phyloP scores from a whole-genome alignment of 148 eudicot genomes.

The Nyssa sinensis region DNA sequence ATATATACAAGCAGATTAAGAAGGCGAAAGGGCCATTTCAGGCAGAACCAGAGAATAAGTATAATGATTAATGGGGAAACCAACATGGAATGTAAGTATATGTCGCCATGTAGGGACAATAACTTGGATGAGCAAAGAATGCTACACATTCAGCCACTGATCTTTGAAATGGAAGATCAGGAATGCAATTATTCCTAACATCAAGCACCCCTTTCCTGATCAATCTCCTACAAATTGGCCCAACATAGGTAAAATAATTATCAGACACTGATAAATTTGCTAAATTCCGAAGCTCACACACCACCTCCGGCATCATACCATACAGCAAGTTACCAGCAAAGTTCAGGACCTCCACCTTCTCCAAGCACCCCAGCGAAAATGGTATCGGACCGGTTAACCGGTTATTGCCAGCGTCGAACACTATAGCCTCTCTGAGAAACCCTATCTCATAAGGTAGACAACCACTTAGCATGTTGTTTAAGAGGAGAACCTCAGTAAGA shows the following conservation, averaged over 20 bases:
- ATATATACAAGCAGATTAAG: background rate
- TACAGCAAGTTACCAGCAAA: slow-evolving; percentile 45
- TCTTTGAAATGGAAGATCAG: slow-evolving; percentile 45
- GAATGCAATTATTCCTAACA: slow-evolving; percentile 51
- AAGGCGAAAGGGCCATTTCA: slow-evolving; percentile 27
- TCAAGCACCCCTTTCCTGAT: slow-evolving; percentile 54
- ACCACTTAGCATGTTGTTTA: slow-evolving; percentile 52
- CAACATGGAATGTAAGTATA: slow-evolving; percentile 41
- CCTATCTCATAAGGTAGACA: slow-evolving; percentile 63
- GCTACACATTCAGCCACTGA: slow-evolving; percentile 30
- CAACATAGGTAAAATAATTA: slow-evolving; percentile 45
- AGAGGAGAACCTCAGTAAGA: slow-evolving; percentile 42
- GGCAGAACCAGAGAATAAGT: too few species aligned
- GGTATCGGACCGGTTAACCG: slow-evolving; percentile 54
- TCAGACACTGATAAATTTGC: slow-evolving; percentile 42
- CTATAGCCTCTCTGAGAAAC: slow-evolving; percentile 32
- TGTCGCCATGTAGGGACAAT: slow-evolving; percentile 31
- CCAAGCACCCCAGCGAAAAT: slow-evolving; percentile 45
- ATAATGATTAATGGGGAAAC: too few species aligned
- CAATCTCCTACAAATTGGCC: slow-evolving; percentile 51
- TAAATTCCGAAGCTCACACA: slow-evolving; percentile 43
- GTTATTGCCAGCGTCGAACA: slow-evolving; percentile 53
- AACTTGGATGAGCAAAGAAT: slow-evolving; percentile 47
- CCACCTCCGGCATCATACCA: slow-evolving; percentile 52
- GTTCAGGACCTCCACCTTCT: slow-evolving; percentile 43